Base-by-base conservation (phyloP, 208 protist genomes). In the Trypanosoma congolense region DNA sequence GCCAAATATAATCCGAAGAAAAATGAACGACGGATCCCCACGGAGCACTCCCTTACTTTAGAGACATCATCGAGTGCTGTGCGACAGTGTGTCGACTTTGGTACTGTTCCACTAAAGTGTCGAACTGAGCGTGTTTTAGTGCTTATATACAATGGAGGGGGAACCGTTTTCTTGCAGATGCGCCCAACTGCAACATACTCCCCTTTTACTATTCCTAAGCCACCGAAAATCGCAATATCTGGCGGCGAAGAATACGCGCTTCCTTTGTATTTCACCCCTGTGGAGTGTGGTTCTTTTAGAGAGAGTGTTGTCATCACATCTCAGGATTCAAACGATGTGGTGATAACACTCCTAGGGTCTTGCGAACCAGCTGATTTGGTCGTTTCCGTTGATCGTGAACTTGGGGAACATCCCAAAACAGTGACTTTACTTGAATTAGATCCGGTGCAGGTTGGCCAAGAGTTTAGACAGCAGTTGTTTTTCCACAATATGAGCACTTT, bases 351-450 rank as follows among this genome's bases (percentile, higher is more conserved):
- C 24, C 62, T 62, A 25, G 83, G 74, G 6, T 51, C 41, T 40
- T 91, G 83, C 67, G 72, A 54, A 46, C 66, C 63, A 12, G 82
- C 75, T 16, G 74, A 91, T 49, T 63, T 91, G 36, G 63, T 70
- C 1, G 46, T 73, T 18, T 69, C 53, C 40, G 24, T 16, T 1
- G 44, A 56, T 35, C 44, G 69, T 30, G 58, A 69, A 16, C 45
- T 50, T 25, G 52, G 43, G 4, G 48, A 44, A 1, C 55, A 54
- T 19, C 6, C 21, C 24, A 45, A 76, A 10, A 73, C 71, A 4
- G 28, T 78, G 24, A 57, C 65, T 18, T 21, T 18, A 1, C 36
- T 83, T 42, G 14, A 35, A 31, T 77, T 91, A 46, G 64, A 75
- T 24, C 57, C 74, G 26, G 77, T 73, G 10, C 44, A 56, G 19